Percentiles rank a stretch among this genome's conserved stretches.
Evolutionary conservation across 768 basidiomycete genomes (phyloP).

Genomic region (Ramaria sp.): DNA sequence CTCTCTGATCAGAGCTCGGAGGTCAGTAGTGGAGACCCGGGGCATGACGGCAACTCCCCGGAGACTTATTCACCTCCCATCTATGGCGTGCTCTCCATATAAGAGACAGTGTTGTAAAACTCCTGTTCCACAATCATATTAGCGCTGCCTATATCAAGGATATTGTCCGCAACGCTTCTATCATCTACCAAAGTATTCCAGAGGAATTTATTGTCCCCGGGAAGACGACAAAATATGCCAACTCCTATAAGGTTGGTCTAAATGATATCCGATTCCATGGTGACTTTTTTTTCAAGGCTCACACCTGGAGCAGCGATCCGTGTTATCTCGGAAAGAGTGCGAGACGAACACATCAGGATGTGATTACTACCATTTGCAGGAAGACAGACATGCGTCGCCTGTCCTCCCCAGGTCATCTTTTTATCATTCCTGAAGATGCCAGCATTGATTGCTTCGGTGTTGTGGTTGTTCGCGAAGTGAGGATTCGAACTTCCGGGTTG

Average conservation of each 20-base stretch:
- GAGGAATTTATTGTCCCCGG: conserved; percentile 17
- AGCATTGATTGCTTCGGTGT: conserved; percentile 28
- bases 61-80: too few species aligned
- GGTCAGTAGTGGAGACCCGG: too few species aligned
- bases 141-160: too few species aligned
- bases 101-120: too few species aligned
- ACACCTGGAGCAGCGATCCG: conserved; percentile 37
- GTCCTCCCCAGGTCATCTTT: neutral
- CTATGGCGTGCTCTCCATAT: too few species aligned
- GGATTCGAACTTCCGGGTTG: conserved; percentile 20
- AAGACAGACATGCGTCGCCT: conserved; percentile 18
- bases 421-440: neutral
- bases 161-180: neutral
- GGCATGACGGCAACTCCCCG: too few species aligned
- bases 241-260: conserved; percentile 35
- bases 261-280: conserved; percentile 32
- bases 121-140: too few species aligned
- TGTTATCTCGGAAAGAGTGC: conserved; percentile 32
- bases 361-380: conserved; percentile 13
- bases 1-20: too few species aligned
- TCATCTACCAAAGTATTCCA: neutral
- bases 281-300: conserved; percentile 37
- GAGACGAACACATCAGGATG: conserved; percentile 11
- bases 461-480: conserved; percentile 36
- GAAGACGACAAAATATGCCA: conserved; percentile 35